A percentile compares a stretch with the other conserved stretches of the same genome.
Evolutionary conservation across 495 filamentous ascomycete species (phyloP).

Genomic region (Neurospora cerealis): DNA sequence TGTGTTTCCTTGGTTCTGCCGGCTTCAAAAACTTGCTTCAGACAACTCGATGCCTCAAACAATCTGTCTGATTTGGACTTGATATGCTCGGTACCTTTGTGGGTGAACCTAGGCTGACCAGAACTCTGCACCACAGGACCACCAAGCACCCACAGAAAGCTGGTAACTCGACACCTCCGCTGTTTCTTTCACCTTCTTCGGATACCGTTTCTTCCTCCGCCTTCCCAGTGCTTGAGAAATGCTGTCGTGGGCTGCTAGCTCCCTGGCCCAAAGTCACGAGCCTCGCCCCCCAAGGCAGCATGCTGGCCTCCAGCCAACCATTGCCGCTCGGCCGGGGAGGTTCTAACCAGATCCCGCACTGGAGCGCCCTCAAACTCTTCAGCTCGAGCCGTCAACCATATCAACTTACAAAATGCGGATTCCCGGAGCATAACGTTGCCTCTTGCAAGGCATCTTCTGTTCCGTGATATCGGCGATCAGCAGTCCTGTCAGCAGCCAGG

Average conservation of each 20-base stretch:
- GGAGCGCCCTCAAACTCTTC: not conserved
- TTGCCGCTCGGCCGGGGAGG: not conserved
- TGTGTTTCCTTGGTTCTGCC: not conserved
- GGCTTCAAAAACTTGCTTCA: not conserved
- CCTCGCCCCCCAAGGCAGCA: not conserved
- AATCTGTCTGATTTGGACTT: not conserved
- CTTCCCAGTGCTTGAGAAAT: not conserved
- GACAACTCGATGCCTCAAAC: not conserved
- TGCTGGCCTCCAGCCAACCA: not conserved
- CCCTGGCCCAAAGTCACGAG: not conserved
- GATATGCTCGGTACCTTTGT: not conserved
- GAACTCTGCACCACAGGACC: not conserved
- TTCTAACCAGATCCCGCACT: not conserved
- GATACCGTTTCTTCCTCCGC: not conserved
- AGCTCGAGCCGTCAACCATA: not conserved
- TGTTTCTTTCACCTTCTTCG: not conserved
- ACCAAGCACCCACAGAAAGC: not conserved
- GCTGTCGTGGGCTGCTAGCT: not conserved
- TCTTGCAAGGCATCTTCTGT: not conserved
- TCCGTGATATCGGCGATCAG: not conserved
- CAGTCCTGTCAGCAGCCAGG: not conserved
- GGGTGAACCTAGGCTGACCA: not conserved
- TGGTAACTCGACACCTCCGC: not conserved
- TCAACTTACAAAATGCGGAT: not conserved
- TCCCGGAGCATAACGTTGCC: not conserved